Evolutionary conservation across 306 rosid genomes (phyloP).

Genomic region (Cucumis cinereus): DNA sequence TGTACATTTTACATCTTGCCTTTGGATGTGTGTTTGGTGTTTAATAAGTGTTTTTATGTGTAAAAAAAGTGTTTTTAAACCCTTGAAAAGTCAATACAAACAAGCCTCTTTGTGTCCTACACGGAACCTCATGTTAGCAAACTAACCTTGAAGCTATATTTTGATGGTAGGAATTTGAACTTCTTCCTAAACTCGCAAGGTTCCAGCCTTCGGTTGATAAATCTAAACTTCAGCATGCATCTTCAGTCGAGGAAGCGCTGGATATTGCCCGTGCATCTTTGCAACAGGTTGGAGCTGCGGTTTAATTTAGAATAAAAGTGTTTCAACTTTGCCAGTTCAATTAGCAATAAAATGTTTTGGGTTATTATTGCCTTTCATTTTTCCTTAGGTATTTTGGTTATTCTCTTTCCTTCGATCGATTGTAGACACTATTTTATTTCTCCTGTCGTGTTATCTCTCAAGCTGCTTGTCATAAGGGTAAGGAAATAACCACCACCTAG

Average conservation of each 20-base stretch:
- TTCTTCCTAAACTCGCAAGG: conserved; percentile 77
- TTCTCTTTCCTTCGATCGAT: not conserved
- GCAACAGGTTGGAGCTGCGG: conserved; percentile 23
- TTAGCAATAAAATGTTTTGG: not conserved
- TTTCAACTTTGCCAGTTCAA: not conserved
- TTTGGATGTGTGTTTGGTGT: not conserved
- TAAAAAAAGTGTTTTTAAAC: too few species aligned
- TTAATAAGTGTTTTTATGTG: too few species aligned
- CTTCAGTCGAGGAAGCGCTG: conserved; percentile 77
- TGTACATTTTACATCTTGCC: not conserved
- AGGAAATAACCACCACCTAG: not conserved
- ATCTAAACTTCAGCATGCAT: conserved; percentile 63
- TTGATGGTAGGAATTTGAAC: conserved; percentile 59
- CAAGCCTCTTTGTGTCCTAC: too few species aligned
- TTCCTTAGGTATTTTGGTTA: not conserved
- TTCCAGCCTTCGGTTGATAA: conserved; percentile 61
- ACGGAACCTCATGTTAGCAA: not conserved
- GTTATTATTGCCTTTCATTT: not conserved
- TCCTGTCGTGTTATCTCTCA: not conserved
- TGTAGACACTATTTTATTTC: not conserved
- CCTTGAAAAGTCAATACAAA: too few species aligned
- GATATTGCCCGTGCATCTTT: conserved; percentile 43
- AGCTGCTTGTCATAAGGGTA: not conserved
- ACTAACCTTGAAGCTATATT: conserved; percentile 4
- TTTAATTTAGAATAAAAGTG: conserved; percentile 7